Conservation (phyloP, 495 filamentous ascomycete species). For the Copromyces sp. region DNA sequence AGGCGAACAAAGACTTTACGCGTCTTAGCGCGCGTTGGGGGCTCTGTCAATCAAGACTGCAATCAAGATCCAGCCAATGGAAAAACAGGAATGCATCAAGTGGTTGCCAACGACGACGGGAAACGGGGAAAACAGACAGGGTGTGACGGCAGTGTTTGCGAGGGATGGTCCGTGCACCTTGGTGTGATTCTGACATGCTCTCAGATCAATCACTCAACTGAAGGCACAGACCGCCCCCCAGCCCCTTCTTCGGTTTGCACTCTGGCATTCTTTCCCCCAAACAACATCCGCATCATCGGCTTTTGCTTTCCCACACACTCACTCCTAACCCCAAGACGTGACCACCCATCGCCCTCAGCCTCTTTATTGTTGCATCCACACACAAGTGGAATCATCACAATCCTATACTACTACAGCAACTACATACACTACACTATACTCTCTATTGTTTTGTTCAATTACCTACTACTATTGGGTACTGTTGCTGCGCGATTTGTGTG, state of each 20-base stretch:
- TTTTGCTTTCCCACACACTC: background rate
- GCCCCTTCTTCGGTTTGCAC: conserved; percentile 7
- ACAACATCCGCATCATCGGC: conserved; percentile 4
- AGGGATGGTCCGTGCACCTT: background rate
- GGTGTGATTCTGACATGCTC: background rate
- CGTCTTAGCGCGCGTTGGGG: background rate
- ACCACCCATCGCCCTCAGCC: background rate
- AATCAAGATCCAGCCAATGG: background rate
- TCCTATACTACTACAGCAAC: background rate
- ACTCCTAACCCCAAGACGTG: background rate
- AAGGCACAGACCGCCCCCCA: conserved; percentile 5
- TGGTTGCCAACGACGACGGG: background rate
- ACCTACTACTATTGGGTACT: background rate
- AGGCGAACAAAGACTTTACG: background rate
- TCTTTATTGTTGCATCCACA: background rate
- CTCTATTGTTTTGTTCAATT: background rate
- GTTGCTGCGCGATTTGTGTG: background rate
- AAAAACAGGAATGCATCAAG: background rate
- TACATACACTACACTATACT: background rate
- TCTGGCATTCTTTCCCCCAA: background rate
- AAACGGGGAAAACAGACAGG: background rate
- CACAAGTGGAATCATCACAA: background rate
- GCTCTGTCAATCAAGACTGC: background rate
- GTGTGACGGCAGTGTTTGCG: background rate
- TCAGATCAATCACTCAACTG: conserved; percentile 1